Conservation (phyloP, 1,284 basidiomycete genomes). For the Microbotryum scabiosae region DNA sequence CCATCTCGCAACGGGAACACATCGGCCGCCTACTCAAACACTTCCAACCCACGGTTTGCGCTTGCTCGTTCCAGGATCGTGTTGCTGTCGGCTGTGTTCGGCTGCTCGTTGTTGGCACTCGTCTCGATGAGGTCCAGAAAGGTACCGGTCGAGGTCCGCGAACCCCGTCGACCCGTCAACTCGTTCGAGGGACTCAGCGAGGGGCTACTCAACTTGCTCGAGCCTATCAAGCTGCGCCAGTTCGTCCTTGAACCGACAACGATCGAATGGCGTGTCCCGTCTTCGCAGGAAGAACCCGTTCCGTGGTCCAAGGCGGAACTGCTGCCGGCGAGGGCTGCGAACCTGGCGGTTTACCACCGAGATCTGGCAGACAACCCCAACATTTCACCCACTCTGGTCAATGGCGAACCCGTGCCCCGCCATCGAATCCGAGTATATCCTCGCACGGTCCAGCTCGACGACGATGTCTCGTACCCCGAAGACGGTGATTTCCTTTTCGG, state of each 20-base stretch:
- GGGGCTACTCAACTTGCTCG: constrained; percentile 8
- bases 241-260: constrained; percentile 18
- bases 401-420: constrained; percentile 1
- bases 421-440: constrained; percentile 17
- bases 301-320: constrained; percentile 11
- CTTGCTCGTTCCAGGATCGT: no score
- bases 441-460: neutral
- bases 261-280: neutral
- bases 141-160: no score
- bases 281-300: constrained; percentile 6
- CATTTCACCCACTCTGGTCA: neutral
- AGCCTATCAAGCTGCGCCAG: constrained; percentile 10
- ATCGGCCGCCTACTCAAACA: no score
- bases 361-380: neutral
- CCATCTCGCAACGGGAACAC: no score
- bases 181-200: constrained; percentile 3
- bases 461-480: constrained; percentile 6
- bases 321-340: constrained; percentile 2
- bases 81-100: no score
- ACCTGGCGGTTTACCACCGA: neutral
- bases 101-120: no score
- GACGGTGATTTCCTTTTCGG: constrained; percentile 19
- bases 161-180: no score
- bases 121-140: no score
- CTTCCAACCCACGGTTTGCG: no score